Evolutionary conservation across 2,329 filamentous ascomycete species (phyloP).

Genomic region (Metarhizium album): DNA sequence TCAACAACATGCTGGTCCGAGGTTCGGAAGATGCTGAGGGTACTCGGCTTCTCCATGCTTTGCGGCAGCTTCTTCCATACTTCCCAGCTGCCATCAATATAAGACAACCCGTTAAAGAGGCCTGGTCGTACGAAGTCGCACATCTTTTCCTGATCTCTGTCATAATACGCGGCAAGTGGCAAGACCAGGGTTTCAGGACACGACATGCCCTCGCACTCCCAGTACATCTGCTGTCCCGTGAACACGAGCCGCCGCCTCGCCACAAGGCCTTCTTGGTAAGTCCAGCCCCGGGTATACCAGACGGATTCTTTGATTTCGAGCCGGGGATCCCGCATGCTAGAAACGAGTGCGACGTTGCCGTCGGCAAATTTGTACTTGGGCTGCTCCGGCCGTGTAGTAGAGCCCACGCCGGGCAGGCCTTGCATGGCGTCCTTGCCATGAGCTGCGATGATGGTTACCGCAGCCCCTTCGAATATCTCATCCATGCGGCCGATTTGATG

Average conservation of each 20-base stretch:
- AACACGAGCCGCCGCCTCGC: slow-evolving; percentile 27
- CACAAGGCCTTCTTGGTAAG: slow-evolving; percentile 27
- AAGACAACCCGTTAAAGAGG: slow-evolving; percentile 24
- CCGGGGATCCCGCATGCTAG: slow-evolving; percentile 20
- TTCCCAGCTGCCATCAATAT: slow-evolving; percentile 25
- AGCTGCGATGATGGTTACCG: slow-evolving; percentile 28
- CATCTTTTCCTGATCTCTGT: slow-evolving; percentile 23
- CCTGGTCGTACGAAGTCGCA: slow-evolving; percentile 24
- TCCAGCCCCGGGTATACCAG: slow-evolving; percentile 28
- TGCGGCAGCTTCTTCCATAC: slow-evolving; percentile 22
- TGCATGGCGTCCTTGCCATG: slow-evolving; percentile 21
- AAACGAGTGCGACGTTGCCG: slow-evolving; percentile 21
- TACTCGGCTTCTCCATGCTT: slow-evolving; percentile 19
- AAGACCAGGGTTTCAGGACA: slow-evolving; percentile 24
- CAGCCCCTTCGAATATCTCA: slow-evolving; percentile 23
- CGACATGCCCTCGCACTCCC: slow-evolving; percentile 28
- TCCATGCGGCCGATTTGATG: slow-evolving; percentile 26
- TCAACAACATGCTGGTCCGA: slow-evolving; percentile 22
- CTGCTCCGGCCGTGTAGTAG: slow-evolving; percentile 16
- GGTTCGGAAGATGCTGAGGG: slow-evolving; percentile 25
- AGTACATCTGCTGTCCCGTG: slow-evolving; percentile 28
- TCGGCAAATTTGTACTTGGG: slow-evolving; percentile 23
- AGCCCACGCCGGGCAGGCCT: slow-evolving; percentile 24
- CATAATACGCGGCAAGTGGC: slow-evolving; percentile 21
- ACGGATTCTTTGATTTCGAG: slow-evolving; percentile 19